Evolutionary conservation across 2,329 filamentous ascomycete genomes (phyloP), one percentile per base, ranked within the genome.

Genomic region (Rhexocercosporidium sp.): DNA sequence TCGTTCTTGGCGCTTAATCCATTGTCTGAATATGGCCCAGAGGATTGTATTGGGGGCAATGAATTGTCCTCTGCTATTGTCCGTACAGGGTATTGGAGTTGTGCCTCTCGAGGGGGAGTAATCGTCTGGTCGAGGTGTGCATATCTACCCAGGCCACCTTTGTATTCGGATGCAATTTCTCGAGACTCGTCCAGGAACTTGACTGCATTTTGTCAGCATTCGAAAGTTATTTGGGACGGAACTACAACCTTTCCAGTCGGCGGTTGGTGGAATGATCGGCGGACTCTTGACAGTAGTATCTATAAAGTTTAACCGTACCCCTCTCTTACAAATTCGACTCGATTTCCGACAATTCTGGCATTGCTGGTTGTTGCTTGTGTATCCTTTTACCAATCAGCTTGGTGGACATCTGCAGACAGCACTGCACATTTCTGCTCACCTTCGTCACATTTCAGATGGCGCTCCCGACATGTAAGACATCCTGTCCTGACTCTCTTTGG

Each of bases 401-500:
- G 22, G 34, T 51, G 34, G 25, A 22, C 44, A 51, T 37, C 44
- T 51, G 44, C 27, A 91, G 83, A 70, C 86, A 88, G 39, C 84
- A 9, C 44, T 47, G 44, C 16, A 47, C 20, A 6, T 2, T 37
- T 81, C 6, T 85, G 86, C 3, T 80, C 74, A 22, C 75, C 90
- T 78, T 97, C 93, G 76, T 97, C 94, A 78, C 94, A 97, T 79
- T 97, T 97, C 61, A 97, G 82, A 82, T 97, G 94, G 56, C 94
- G 85, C 78, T 97, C 92, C 72, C 94, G 86, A 79, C 94, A 97
- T 2, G 94, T 97, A 71, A 97, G 81, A 78, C 94, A 97, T 44
- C 94, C 94, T 3, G 94, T 97, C 56, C 95, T 89, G 20, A 96
- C 93, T 71, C 94, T 86, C 80, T 91, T 95, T n/a, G 93, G 89